Conservation (phyloP, 306 rosid species). For the Vigna trinervia region DNA sequence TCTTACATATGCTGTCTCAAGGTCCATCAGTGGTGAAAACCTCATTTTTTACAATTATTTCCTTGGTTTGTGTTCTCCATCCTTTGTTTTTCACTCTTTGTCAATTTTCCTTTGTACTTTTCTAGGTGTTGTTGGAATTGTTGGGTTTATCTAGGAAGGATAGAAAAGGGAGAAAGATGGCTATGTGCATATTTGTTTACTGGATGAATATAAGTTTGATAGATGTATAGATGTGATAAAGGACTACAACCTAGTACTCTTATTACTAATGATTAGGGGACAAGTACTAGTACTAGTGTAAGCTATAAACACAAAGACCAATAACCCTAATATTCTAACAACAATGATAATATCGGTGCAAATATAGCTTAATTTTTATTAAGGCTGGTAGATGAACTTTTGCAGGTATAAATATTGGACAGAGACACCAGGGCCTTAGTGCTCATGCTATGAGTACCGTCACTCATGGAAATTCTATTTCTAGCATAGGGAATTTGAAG, state of each 20-base stretch:
- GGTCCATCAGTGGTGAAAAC: background rate
- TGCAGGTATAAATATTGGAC: slow-evolving; percentile 67
- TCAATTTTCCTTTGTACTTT: slow-evolving; percentile 5
- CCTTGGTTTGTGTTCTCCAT: slow-evolving; percentile 2
- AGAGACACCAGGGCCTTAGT: slow-evolving; percentile 63
- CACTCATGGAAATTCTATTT: slow-evolving; percentile 53
- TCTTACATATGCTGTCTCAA: background rate
- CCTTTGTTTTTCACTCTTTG: slow-evolving; percentile 12
- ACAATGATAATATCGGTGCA: slow-evolving; percentile 37
- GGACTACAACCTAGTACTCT: background rate
- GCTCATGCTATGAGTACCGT: slow-evolving; percentile 70
- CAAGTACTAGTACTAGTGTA: slow-evolving; percentile 2
- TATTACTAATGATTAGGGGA: slow-evolving; percentile 5
- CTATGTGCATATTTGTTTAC: background rate
- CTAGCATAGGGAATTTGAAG: slow-evolving; percentile 49
- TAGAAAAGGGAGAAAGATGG: background rate
- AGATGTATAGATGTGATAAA: slow-evolving; percentile 14
- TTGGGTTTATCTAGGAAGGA: background rate
- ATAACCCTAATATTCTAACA: slow-evolving; percentile 9
- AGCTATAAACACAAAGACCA: background rate
- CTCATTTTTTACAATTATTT: slow-evolving; percentile 14
- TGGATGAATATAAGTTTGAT: background rate
- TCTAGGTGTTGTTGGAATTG: background rate
- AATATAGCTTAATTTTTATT: slow-evolving; percentile 19
- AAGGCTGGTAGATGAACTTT: slow-evolving; percentile 40